phyloP scores from a whole-genome alignment of 1,139 yeast species.

The Yarrowia galli region DNA sequence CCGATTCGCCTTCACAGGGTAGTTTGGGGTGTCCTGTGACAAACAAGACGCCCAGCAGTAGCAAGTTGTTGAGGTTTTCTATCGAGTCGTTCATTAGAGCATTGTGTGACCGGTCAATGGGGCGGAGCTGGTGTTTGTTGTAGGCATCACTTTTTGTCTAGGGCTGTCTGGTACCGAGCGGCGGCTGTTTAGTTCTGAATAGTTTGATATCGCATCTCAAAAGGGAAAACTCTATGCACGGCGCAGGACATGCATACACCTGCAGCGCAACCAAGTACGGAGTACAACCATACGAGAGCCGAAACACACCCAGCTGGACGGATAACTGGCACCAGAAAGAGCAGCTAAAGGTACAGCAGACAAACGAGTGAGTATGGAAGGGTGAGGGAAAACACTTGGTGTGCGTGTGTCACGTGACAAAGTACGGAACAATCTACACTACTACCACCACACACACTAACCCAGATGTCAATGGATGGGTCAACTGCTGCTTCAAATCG shows the following conservation, averaged over 20 bases:
- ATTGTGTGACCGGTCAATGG: neutral
- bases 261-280: slow-evolving; percentile 14
- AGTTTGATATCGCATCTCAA: no score
- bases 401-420: neutral
- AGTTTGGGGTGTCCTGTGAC: slow-evolving; percentile 10
- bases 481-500: slow-evolving; percentile 11
- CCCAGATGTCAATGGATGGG: slow-evolving; percentile 32
- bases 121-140: neutral
- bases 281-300: no score
- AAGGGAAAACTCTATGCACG: no score
- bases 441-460: no score
- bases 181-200: no score
- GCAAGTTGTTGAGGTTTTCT: slow-evolving; percentile 8
- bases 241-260: neutral
- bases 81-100: slow-evolving; percentile 1
- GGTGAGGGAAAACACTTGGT: neutral
- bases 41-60: slow-evolving; percentile 10
- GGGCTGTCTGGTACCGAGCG: no score
- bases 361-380: neutral
- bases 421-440: no score
- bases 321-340: neutral
- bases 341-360: neutral
- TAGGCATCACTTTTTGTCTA: neutral
- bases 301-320: no score
- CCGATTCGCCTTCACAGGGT: neutral